phyloP scores from a whole-genome alignment of 2,329 filamentous ascomycete species.

The Cladosporium austrohemisphaericum region DNA sequence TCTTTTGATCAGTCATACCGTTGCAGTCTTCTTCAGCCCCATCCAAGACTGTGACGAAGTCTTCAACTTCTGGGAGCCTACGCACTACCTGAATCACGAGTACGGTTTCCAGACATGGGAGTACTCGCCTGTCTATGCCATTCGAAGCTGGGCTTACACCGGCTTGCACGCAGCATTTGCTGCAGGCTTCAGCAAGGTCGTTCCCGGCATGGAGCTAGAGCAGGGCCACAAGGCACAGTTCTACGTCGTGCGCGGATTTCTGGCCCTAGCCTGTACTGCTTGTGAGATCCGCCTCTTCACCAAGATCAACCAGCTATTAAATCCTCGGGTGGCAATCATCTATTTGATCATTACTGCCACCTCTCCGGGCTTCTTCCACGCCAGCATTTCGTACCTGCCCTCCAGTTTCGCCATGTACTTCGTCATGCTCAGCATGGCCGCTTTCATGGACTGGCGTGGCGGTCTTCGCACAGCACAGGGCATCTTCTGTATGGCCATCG shows the following conservation, averaged over 20 bases:
- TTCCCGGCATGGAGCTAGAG: conserved; percentile 10
- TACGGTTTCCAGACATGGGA: conserved; percentile 98
- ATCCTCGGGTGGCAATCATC: conserved; percentile 77
- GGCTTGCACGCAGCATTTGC: conserved; percentile 63
- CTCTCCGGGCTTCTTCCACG: conserved; percentile 90
- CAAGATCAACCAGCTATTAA: conserved; percentile 70
- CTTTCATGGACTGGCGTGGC: conserved; percentile 86
- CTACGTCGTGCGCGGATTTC: conserved; percentile 73
- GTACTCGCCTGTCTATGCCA: conserved; percentile 91
- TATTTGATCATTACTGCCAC: conserved; percentile 74
- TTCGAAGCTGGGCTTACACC: conserved; percentile 92
- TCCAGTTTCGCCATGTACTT: conserved; percentile 98
- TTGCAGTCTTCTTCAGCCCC: conserved; percentile 78
- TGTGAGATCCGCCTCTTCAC: conserved; percentile 81
- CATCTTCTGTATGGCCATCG: conserved; percentile 86
- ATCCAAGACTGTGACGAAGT: conserved; percentile 98
- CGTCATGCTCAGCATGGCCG: conserved; percentile 76
- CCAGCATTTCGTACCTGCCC: conserved; percentile 79
- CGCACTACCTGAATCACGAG: conserved; percentile 88
- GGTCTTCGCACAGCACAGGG: conserved; percentile 76
- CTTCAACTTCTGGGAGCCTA: conserved; percentile 98
- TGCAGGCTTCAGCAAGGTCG: neutral
- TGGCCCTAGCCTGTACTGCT: conserved; percentile 73
- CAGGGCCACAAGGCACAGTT: conserved; percentile 58
- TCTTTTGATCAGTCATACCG: conserved; percentile 67